Evolutionary conservation across 225 moss, liverwort and hornwort species (phyloP), one percentile per base, ranked within the genome.

Genomic region (Lunularia cruciata): DNA sequence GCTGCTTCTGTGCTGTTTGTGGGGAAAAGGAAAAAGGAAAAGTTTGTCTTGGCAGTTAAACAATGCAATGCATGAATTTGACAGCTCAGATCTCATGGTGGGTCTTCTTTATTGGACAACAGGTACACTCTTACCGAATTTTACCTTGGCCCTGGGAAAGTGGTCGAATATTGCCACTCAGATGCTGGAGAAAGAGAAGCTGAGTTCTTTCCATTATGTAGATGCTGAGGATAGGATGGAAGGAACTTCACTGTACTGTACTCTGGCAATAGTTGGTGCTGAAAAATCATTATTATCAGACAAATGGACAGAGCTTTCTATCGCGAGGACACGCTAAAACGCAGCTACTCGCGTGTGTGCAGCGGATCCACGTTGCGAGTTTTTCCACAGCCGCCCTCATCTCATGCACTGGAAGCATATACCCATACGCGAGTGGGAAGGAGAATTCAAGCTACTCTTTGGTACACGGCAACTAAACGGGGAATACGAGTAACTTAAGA

Each of bases 21-120:
- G 4, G 33, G 8, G 34, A 57, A 28, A 28, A 15, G 32, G n/a
- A 57, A 57, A 57, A 33, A 19, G 18, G 7, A 19, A 30, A 18
- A 57, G n/a, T n/a, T n/a, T n/a, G n/a, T n/a, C n/a, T n/a, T n/a
- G n/a, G 57, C 57, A 19, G 57, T 31, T 31, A 57, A 14, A 57
- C 30, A 31, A 57, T 1, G 12, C 6, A 32, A 14, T 57, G 57
- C 57, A 57, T 57, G 57, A 32, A 57, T 14, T 32, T 57, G 31
- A 33, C 57, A 57, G 32, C 57, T 57, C 57, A 57, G 11, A 32
- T 33, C 0, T 16, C 32, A 33, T 33, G 32, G 31, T 57, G 27
- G 26, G 30, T 26, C 11, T n/a, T n/a, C n/a, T n/a, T n/a, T n/a
- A n/a, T n/a, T n/a, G n/a, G n/a, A n/a, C n/a, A n/a, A n/a, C n/a